Conservation (phyloP, 257 asterid species). For the Gentiana dahurica region DNA sequence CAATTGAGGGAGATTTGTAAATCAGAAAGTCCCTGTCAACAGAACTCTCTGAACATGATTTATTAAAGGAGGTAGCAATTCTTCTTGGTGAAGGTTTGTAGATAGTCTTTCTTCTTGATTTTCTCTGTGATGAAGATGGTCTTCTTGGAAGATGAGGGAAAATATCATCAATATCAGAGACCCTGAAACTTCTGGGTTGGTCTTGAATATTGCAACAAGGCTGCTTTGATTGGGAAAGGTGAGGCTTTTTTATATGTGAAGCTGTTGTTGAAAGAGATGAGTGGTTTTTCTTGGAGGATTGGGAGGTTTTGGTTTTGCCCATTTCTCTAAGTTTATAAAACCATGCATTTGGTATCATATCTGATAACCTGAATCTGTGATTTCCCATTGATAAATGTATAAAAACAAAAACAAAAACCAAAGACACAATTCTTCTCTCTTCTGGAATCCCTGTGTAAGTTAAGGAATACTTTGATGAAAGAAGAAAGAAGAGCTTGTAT, state of each 20-base stretch:
- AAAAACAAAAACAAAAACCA: no score
- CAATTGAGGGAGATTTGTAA: conserved; percentile 23
- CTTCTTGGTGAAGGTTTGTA: conserved; percentile 64
- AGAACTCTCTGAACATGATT: conserved; percentile 1
- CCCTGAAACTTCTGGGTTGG: conserved; percentile 22
- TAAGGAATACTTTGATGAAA: neutral
- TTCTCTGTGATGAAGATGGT: conserved; percentile 12
- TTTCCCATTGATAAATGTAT: conserved; percentile 55
- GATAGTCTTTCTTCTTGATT: conserved; percentile 42
- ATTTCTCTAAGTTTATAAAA: conserved; percentile 86
- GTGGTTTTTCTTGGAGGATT: conserved; percentile 24
- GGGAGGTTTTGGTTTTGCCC: conserved; percentile 40
- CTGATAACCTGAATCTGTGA: conserved; percentile 64
- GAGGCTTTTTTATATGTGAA: conserved; percentile 11
- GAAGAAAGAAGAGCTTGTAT: conserved; percentile 6
- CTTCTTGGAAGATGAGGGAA: conserved; percentile 44
- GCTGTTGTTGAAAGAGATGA: conserved; percentile 13
- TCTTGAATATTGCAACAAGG: conserved; percentile 22
- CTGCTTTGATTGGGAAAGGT: conserved; percentile 25
- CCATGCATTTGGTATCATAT: conserved; percentile 97
- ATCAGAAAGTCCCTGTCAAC: conserved; percentile 24
- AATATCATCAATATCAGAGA: conserved; percentile 23
- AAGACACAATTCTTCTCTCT: neutral
- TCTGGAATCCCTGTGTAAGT: no score
- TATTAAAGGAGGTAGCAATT: neutral